These are phyloP conservation scores for Trypanosoma congolense DNA, from an alignment of 208 protist species.

Conservation along the genomic window DNA sequence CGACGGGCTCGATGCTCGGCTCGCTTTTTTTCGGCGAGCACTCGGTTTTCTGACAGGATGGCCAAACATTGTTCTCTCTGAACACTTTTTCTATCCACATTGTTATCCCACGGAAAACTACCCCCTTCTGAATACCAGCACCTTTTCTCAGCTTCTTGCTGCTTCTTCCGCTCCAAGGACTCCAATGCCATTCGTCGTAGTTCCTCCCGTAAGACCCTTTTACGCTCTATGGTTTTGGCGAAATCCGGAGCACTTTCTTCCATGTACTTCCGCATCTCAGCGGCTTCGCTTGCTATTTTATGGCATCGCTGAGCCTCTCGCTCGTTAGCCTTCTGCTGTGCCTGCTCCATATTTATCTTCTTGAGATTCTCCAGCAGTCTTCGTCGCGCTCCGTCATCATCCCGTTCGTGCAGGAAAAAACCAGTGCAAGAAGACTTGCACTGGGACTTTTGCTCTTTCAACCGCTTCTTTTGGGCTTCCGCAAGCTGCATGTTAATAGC, in stretches of 20 bases:
- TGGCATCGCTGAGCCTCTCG: conserved; percentile 15
- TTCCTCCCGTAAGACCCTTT: conserved; percentile 6
- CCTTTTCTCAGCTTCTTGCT: conserved; percentile 2
- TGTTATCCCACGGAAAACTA: conserved; percentile 10
- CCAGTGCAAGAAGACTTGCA: background rate
- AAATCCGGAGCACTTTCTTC: conserved; percentile 15
- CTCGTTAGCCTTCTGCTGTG: conserved; percentile 39
- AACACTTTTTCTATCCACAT: background rate
- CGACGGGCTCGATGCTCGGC: conserved; percentile 1
- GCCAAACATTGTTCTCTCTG: conserved; percentile 11
- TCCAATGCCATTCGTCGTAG: conserved; percentile 6
- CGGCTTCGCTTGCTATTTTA: conserved; percentile 14
- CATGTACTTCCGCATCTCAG: conserved; percentile 16
- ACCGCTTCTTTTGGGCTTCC: conserved; percentile 26
- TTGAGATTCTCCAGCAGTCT: conserved; percentile 42
- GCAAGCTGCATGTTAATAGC: conserved; percentile 62
- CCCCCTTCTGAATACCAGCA: background rate
- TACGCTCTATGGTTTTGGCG: background rate
- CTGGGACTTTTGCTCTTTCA: conserved; percentile 1
- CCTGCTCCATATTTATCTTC: conserved; percentile 46
- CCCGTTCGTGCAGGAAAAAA: background rate
- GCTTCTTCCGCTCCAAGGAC: conserved; percentile 5
- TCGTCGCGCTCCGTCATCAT: conserved; percentile 9
- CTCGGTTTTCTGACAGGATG: conserved; percentile 12
- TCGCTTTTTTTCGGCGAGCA: conserved; percentile 12